Conservation (phyloP, 1,284 basidiomycete species). For the Bjerkandera adusta region DNA sequence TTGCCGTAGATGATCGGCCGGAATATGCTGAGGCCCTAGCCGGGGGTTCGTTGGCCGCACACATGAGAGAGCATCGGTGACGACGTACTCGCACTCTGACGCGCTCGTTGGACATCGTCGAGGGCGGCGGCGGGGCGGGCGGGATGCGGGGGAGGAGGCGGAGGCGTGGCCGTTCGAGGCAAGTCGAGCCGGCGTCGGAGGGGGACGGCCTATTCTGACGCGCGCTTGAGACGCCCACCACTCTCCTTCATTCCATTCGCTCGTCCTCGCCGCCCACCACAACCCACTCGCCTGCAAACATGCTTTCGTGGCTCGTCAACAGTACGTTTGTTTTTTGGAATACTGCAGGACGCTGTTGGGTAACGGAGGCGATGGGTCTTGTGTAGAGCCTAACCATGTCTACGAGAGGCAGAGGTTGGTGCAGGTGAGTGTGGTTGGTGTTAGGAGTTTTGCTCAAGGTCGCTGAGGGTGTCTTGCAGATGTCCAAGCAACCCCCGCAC, state of each 20-base stretch:
- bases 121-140: conserved; percentile 20
- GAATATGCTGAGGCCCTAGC: conserved; percentile 84
- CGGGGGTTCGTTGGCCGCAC: conserved; percentile 17
- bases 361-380: conserved; percentile 8
- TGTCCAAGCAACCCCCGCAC: conserved; percentile 42
- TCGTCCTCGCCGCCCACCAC: conserved; percentile 10
- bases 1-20: conserved; percentile 96
- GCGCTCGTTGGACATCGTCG: conserved; percentile 61
- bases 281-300: conserved; percentile 26
- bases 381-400: conserved; percentile 60
- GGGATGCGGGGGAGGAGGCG: conserved; percentile 2
- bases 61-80: not conserved
- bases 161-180: conserved; percentile 23
- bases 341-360: not conserved
- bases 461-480: conserved; percentile 28
- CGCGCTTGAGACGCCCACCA: conserved; percentile 26
- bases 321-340: conserved; percentile 27
- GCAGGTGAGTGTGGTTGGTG: conserved; percentile 56
- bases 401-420: conserved; percentile 60
- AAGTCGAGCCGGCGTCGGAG: conserved; percentile 24
- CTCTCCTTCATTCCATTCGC: conserved; percentile 16
- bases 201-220: conserved; percentile 13
- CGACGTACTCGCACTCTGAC: conserved; percentile 68
- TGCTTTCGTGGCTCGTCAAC: conserved; percentile 60
- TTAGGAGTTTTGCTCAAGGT: too few relatives aligned